Evolutionary conservation across 2,329 filamentous ascomycete species (phyloP), one percentile per base, ranked within the genome.

Genomic region (Alternaria hordeiaustralica): DNA sequence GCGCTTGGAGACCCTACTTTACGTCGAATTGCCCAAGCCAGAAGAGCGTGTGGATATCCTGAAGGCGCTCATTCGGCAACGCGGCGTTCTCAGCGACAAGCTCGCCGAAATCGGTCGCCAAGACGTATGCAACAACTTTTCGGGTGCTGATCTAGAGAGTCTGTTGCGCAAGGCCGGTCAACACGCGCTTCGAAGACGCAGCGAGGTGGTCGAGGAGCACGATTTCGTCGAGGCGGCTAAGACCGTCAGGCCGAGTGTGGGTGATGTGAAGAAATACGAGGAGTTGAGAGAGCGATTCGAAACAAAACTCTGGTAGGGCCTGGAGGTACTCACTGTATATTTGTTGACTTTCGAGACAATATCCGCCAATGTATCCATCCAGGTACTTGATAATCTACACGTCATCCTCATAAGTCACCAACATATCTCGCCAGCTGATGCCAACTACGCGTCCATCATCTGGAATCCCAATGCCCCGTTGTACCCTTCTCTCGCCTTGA

Each of bases 41-140:
- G 85, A 89, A 8, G 94, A 97, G 77, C 87, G 96, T 13, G 92
- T 92, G 0, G 93, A 96, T 60, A 99, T 99, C 65, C 84, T 99
- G 21, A 86, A 86, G 59, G 93, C 94, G 3, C 75, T 91, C 61
- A 81, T 89, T 28, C 51, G 65, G 0, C 70, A 77, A 47, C 67
- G 83, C 84, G 58, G 83, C 86, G 30, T 82, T 79, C 80, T 88
- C 9, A 79, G 87, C 11, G 83, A 87, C 0, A 81, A 84, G 1
- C 81, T 96, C 2, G 87, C 87, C 4, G 80, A 81, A 4, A 84
- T 97, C 5, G 95, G 92, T 0, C 84, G 87, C 30, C 41, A 61
- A 18, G 89, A 91, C 61, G 63, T 75, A 9, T 97, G 94, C 77
- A 84, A 87, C 10, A 89, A 92, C 23, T 98, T 95, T 79, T 95